Conservation (phyloP, 208 protist species). For the Acanthamoeba culbertsoni region DNA sequence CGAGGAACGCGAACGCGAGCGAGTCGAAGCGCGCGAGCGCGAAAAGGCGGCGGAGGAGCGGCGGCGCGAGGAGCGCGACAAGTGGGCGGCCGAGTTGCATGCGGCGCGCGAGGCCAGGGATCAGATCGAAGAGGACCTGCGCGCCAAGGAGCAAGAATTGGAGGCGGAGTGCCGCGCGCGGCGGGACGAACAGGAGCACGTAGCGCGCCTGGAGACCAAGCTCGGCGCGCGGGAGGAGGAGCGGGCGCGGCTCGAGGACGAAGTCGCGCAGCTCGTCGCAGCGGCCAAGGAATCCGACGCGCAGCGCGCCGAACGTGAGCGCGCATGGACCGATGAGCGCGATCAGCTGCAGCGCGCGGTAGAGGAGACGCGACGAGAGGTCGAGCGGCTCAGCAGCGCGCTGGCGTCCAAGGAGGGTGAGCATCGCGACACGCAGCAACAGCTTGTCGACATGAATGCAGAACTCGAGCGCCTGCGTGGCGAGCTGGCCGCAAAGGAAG, state of each 20-base stretch:
- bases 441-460: not conserved
- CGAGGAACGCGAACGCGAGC: not conserved
- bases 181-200: not conserved
- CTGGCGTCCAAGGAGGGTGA: not conserved
- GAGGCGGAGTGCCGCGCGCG: not conserved
- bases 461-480: not conserved
- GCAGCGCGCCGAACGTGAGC: not conserved
- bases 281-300: not conserved
- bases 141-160: not conserved
- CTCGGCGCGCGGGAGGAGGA: not conserved
- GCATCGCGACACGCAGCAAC: too few species aligned
- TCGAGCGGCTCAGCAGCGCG: not conserved
- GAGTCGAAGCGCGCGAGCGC: not conserved
- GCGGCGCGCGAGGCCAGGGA: not conserved
- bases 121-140: not conserved
- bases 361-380: not conserved
- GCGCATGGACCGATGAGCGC: not conserved
- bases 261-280: not conserved
- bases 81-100: not conserved
- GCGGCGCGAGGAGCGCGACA: not conserved
- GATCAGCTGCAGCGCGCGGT: not conserved
- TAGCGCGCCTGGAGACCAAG: not conserved
- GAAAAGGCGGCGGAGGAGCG: not conserved
- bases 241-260: not conserved
- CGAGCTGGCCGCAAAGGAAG: not conserved